Percentiles rank a stretch among this genome's conserved stretches.
These are phyloP conservation scores for Apiospora koreana DNA, from an alignment of 2,329 filamentous ascomycete species.

Conservation along the genomic window DNA sequence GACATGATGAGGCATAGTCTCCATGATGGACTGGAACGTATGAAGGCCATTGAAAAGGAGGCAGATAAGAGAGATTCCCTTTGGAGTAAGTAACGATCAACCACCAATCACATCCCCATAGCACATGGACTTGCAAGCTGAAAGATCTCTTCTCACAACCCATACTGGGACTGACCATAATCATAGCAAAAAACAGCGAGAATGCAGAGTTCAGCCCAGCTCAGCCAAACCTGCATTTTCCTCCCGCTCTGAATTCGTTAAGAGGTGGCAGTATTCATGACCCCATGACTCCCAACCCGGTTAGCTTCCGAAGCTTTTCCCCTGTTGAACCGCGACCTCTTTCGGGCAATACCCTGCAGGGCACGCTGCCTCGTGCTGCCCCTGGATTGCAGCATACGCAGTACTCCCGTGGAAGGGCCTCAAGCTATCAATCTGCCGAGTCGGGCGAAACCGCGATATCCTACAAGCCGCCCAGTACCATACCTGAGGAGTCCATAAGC, in stretches of 20 bases:
- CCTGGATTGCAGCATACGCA: constrained; percentile 10
- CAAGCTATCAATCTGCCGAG: background rate
- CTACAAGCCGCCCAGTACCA: constrained; percentile 14
- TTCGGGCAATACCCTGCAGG: constrained; percentile 8
- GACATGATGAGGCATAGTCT: background rate
- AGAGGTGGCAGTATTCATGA: background rate
- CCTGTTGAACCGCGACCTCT: constrained; percentile 8
- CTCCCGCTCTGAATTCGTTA: background rate
- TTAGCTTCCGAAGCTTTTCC: background rate
- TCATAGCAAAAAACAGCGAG: background rate
- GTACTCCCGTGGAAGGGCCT: background rate
- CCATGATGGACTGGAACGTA: constrained; percentile 8
- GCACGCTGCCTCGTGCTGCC: constrained; percentile 11
- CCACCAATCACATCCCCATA: background rate
- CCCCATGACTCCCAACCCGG: background rate
- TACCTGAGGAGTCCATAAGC: constrained; percentile 11
- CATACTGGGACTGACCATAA: background rate
- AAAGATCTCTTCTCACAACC: background rate
- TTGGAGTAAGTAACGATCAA: constrained; percentile 12
- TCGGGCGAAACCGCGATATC: background rate
- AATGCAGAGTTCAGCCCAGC: background rate
- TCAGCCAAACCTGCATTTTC: background rate
- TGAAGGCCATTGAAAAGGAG: constrained; percentile 7
- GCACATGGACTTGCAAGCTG: background rate
- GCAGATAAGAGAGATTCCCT: background rate